A percentile compares a stretch with the other conserved stretches of the same genome.
phyloP scores from a whole-genome alignment of 148 eudicot genomes.

The Pouteria glomerata region DNA sequence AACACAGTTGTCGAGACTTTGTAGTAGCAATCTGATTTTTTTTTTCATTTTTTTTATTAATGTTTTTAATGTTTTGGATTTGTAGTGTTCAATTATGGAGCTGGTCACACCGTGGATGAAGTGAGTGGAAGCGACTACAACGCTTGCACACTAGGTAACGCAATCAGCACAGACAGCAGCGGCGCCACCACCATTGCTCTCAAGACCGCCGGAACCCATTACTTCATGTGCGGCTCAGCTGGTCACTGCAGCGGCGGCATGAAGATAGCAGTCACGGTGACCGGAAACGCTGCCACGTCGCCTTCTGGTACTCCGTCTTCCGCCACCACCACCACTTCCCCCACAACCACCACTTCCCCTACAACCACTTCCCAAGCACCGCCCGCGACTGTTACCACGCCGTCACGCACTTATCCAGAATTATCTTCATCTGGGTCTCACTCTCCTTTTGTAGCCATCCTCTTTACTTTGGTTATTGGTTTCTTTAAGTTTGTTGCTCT shows the following conservation, averaged over 20 bases:
- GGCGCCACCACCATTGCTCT: slow-evolving; percentile 64
- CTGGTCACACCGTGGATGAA: slow-evolving; percentile 74
- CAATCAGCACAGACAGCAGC: slow-evolving; percentile 56
- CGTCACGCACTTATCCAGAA: neutral
- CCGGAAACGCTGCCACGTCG: slow-evolving; percentile 10
- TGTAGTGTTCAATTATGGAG: slow-evolving; percentile 64
- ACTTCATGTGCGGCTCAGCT: slow-evolving; percentile 60
- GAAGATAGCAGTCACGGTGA: slow-evolving; percentile 67
- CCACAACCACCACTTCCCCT: slow-evolving; percentile 4
- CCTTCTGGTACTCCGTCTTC: slow-evolving; percentile 19
- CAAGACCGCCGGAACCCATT: slow-evolving; percentile 61
- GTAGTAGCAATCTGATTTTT: neutral
- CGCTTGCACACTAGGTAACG: slow-evolving; percentile 52
- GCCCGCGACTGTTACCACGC: slow-evolving; percentile 9
- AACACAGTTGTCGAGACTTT: too few species aligned
- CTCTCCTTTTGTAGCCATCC: slow-evolving; percentile 21
- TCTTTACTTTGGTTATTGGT: slow-evolving; percentile 3
- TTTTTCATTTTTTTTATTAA: neutral
- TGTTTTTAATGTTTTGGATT: too few species aligned
- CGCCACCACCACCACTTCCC: slow-evolving; percentile 16
- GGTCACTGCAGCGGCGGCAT: slow-evolving; percentile 81
- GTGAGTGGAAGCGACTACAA: slow-evolving; percentile 62
- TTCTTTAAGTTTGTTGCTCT: slow-evolving; percentile 16
- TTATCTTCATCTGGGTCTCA: slow-evolving; percentile 27
- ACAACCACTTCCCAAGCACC: slow-evolving; percentile 8